These are phyloP conservation scores for Hagleromyces aurorensis DNA, from an alignment of 805 yeast genomes.

Conservation along the genomic window DNA sequence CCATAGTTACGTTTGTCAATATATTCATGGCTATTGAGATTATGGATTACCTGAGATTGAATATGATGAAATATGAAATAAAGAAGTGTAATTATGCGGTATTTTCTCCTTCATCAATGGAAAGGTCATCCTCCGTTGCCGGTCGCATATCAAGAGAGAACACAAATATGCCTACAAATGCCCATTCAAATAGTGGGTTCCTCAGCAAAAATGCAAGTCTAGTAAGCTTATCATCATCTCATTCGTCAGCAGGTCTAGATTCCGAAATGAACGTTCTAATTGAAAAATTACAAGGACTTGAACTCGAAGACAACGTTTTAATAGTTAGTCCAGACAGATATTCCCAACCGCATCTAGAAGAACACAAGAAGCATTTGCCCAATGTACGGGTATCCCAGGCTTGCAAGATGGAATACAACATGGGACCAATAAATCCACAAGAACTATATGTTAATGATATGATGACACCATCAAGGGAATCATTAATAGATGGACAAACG, in stretches of 20 bases:
- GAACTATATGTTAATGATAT: constrained; percentile 17
- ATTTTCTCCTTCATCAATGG: constrained; percentile 6
- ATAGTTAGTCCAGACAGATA: constrained; percentile 10
- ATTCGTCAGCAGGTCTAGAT: constrained; percentile 10
- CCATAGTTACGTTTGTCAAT: constrained; percentile 21
- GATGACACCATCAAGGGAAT: constrained; percentile 5
- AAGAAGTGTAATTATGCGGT: constrained; percentile 15
- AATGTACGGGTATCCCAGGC: constrained; percentile 14
- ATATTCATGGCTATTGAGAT: constrained; percentile 25
- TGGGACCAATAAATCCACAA: constrained; percentile 17
- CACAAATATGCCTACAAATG: constrained; percentile 3
- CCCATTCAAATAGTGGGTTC: constrained; percentile 2
- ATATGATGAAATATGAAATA: constrained; percentile 6
- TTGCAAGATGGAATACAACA: constrained; percentile 9
- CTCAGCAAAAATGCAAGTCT: constrained; percentile 11
- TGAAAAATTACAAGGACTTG: constrained; percentile 7
- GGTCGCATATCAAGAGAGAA: neutral
- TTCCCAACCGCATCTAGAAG: constrained; percentile 13
- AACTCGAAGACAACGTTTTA: constrained; percentile 10
- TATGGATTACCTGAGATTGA: constrained; percentile 13
- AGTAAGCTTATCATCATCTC: constrained; percentile 12
- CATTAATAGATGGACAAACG: constrained; percentile 2
- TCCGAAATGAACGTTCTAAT: constrained; percentile 11
- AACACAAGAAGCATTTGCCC: constrained; percentile 12
- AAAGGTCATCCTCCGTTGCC: constrained; percentile 2